Conservation (phyloP, 140 eudicot genomes). For the Senecio squalidus region DNA sequence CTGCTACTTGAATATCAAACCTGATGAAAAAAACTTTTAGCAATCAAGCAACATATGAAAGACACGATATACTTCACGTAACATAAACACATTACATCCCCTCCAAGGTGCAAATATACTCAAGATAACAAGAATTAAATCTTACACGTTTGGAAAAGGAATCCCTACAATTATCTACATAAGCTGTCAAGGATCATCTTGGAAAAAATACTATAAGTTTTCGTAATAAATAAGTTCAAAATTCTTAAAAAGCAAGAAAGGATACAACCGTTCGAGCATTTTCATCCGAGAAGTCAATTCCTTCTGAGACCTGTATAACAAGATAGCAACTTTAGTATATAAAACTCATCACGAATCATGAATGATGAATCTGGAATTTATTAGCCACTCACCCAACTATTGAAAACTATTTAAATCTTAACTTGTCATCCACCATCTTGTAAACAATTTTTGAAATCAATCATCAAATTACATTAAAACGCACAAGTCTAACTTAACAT, state of each 20-base stretch:
- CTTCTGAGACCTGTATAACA: slow-evolving; percentile 83
- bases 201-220: slow-evolving; percentile 3
- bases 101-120: not conserved
- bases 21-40: slow-evolving; percentile 31
- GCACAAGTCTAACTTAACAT: too few relatives aligned
- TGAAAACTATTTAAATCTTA: too few relatives aligned
- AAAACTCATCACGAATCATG: too few relatives aligned
- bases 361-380: too few relatives aligned
- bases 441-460: too few relatives aligned
- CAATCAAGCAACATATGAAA: slow-evolving; percentile 12
- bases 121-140: slow-evolving; percentile 5
- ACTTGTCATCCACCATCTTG: too few relatives aligned
- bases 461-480: too few relatives aligned
- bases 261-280: slow-evolving; percentile 97
- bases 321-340: slow-evolving; percentile 14
- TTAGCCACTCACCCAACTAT: too few relatives aligned
- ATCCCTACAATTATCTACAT: slow-evolving; percentile 80
- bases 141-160: slow-evolving; percentile 96
- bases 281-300: slow-evolving; percentile 94
- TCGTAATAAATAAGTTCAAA: not conserved
- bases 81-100: slow-evolving; percentile 6
- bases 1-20: slow-evolving; percentile 77
- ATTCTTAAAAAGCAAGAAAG: slow-evolving; percentile 30
- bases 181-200: slow-evolving; percentile 18
- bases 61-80: slow-evolving; percentile 8